Conservation (phyloP, 768 basidiomycete species). For the Leccinum variicolor region DNA sequence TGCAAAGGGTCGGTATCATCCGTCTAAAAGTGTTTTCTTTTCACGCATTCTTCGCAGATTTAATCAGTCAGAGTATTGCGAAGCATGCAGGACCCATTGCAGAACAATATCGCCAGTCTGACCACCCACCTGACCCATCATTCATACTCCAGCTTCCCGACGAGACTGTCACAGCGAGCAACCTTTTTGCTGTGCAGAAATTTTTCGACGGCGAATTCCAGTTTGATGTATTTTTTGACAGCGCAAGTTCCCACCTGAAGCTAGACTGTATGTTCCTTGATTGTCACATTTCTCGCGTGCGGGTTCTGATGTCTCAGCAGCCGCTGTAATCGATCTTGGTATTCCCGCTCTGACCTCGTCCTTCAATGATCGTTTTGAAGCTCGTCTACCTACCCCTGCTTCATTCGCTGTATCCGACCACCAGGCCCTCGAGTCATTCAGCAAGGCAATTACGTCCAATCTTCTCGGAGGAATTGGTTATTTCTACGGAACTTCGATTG, state of each 20-base stretch:
- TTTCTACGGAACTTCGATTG: conserved; percentile 87
- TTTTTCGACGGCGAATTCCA: conserved; percentile 80
- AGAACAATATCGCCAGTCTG: conserved; percentile 46
- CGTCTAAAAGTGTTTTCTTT: not conserved
- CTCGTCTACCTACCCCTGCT: conserved; percentile 64
- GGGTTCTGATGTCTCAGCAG: conserved; percentile 35
- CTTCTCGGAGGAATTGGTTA: conserved; percentile 92
- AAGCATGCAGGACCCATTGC: conserved; percentile 53
- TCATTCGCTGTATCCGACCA: conserved; percentile 48
- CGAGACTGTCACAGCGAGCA: conserved; percentile 66
- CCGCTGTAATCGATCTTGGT: conserved; percentile 60
- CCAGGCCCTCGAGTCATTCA: conserved; percentile 62
- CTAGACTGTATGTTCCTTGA: conserved; percentile 52
- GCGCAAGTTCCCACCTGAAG: conserved; percentile 60
- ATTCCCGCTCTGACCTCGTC: conserved; percentile 60
- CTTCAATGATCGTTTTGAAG: conserved; percentile 65
- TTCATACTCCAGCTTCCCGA: conserved; percentile 76
- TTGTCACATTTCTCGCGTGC: not conserved
- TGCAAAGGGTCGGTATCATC: conserved; percentile 60
- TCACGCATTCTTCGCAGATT: conserved; percentile 40
- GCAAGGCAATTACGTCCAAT: conserved; percentile 86
- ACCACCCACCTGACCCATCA: conserved; percentile 70
- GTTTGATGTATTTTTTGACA: conserved; percentile 89
- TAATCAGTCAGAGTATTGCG: conserved; percentile 59
- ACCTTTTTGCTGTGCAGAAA: conserved; percentile 87